These are phyloP conservation scores for Penicillium sp. DNA, from an alignment of 2,329 filamentous ascomycete species.

Conservation along the genomic window DNA sequence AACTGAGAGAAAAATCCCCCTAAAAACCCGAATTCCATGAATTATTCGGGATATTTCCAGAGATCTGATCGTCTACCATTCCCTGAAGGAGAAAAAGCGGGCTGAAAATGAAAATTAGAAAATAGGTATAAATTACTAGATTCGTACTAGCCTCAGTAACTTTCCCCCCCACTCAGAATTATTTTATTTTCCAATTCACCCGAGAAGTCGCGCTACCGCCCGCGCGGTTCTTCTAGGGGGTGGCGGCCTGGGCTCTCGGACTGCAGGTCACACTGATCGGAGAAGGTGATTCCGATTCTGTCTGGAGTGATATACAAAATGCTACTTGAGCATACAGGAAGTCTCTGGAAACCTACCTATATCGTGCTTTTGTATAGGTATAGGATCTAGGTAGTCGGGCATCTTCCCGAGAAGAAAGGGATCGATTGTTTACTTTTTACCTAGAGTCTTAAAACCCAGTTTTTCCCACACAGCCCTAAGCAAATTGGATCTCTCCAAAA, in stretches of 20 bases:
- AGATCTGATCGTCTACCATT: conserved; percentile 10
- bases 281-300: conserved; percentile 7
- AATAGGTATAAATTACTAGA: neutral
- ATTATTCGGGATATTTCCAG: neutral
- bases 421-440: neutral
- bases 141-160: neutral
- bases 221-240: conserved; percentile 32
- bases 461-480: conserved; percentile 2
- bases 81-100: neutral
- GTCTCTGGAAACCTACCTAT: neutral
- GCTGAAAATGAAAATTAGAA: conserved; percentile 7
- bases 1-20: neutral
- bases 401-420: neutral
- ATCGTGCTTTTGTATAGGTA: neutral
- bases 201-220: conserved; percentile 25
- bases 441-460: neutral
- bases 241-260: conserved; percentile 25
- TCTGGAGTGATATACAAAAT: neutral
- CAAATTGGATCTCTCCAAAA: conserved; percentile 13
- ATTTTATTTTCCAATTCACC: conserved; percentile 3
- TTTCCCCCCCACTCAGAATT: neutral
- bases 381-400: neutral
- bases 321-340: neutral
- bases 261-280: conserved; percentile 8
- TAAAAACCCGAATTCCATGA: neutral